phyloP scores from a whole-genome alignment of 192 early-diverging fungal species.

The Paraglomus occultum region DNA sequence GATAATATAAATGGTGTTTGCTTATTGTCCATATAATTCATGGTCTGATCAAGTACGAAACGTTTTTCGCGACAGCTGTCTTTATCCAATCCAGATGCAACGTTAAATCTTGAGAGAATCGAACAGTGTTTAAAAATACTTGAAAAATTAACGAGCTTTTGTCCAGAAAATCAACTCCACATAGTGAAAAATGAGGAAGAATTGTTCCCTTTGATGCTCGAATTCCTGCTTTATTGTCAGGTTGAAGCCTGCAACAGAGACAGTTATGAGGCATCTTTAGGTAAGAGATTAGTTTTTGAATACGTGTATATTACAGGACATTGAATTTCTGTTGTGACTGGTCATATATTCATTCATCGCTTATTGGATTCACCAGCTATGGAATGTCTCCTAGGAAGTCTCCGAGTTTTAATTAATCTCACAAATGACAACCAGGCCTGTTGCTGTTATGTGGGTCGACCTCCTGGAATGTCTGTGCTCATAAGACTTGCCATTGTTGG shows the following conservation, averaged over 20 bases:
- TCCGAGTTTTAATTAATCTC: slow-evolving; percentile 27
- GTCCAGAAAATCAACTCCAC: slow-evolving; percentile 23
- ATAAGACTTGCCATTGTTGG: slow-evolving; percentile 24
- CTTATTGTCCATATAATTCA: too few species aligned
- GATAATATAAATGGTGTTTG: too few species aligned
- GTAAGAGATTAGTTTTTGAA: background rate
- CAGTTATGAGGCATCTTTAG: background rate
- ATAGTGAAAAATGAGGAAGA: slow-evolving; percentile 17
- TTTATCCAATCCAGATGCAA: background rate
- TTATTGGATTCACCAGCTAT: background rate
- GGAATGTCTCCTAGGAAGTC: slow-evolving; percentile 24
- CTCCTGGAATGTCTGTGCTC: slow-evolving; percentile 21
- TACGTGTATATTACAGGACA: background rate
- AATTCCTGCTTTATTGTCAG: slow-evolving; percentile 32
- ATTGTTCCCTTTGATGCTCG: slow-evolving; percentile 23
- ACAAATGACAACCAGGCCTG: slow-evolving; percentile 22
- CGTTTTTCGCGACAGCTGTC: background rate
- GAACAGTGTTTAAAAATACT: slow-evolving; percentile 19
- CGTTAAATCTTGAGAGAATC: slow-evolving; percentile 9
- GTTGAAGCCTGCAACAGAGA: background rate
- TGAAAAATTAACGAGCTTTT: slow-evolving; percentile 7
- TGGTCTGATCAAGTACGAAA: background rate
- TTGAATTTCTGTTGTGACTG: background rate
- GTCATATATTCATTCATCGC: background rate
- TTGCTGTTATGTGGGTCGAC: slow-evolving; percentile 21